Base-by-base conservation (phyloP, 163 green algal species). In the Trebouxiophyceae sp. region DNA sequence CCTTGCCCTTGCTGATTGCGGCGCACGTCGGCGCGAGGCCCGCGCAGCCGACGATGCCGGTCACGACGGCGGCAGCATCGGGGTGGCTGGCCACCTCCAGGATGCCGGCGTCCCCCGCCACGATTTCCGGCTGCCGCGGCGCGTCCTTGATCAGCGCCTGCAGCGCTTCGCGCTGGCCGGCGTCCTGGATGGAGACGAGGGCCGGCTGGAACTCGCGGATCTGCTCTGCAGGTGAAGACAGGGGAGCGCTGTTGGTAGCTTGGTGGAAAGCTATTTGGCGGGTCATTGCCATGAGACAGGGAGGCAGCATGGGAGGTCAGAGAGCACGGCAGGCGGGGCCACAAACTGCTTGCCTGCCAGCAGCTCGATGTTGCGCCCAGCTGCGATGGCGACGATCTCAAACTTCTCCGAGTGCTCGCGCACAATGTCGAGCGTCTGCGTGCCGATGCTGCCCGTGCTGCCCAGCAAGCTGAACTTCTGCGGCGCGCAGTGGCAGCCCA, bases 381-480 rank as follows among this genome's bases (percentile, higher is more conserved):
- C 89, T 20, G 86, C 82, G 55, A 97, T 65, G 26, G 88, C 88
- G 24, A 93, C 85, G 12, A 99, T 73, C 69, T 89, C 76, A 70
- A 99, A 99, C 66, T 89, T 82, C 34, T 98, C 92, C 19, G 87
- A 83, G 78, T 95, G 78, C 80, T 99, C 94, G 2, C 75, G 84
- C 24, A 93, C 87, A 65, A 99, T 99, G 78, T 99, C 93, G 63
- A 99, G 77, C 3, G 94, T 98, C 72, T 98, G 93, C 26, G 89
- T 95, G 66, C 95, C 91, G 65, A 97, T 96, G 50, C 81, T 69
- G 57, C 90, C 91, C 8, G 90, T 98, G 26, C 84, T 95, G 16
- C 93, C 93, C 44, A 99, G 71, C 39, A 99, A 71, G 5, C 88
- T 95, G 69, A 99, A 81, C 60, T 77, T 78, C 72, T 82, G 39